phyloP scores from a whole-genome alignment of 1,284 basidiomycete species.

The Marasmius oreades region DNA sequence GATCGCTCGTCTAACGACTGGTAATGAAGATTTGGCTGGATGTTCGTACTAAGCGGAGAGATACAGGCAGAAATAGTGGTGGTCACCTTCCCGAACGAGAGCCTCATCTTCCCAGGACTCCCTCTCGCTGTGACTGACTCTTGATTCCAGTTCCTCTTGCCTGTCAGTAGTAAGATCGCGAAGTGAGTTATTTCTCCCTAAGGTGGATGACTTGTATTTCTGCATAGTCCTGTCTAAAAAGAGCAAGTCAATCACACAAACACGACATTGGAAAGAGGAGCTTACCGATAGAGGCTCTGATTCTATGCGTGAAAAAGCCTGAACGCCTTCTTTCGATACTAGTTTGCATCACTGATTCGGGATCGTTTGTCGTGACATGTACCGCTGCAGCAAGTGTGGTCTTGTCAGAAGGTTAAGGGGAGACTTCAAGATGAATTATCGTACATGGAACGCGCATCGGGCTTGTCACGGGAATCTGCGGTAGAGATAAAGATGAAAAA shows the following conservation, averaged over 20 bases:
- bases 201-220: constrained; percentile 41
- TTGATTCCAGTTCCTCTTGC: constrained; percentile 45
- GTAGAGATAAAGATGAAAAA: neutral
- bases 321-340: neutral
- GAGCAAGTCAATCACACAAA: neutral
- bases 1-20: constrained; percentile 47
- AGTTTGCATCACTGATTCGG: neutral
- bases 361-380: neutral
- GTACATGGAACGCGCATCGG: constrained; percentile 1
- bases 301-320: constrained; percentile 50
- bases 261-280: constrained; percentile 1
- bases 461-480: constrained; percentile 1
- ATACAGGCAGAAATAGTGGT: neutral
- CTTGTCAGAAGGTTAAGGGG: neutral
- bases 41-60: neutral
- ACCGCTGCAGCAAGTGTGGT: neutral
- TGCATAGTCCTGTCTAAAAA: constrained; percentile 40
- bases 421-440: neutral
- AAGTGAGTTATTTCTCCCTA: neutral
- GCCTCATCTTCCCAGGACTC: constrained; percentile 50
- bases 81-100: constrained; percentile 38
- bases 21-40: constrained; percentile 44
- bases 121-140: constrained; percentile 24
- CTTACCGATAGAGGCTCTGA: constrained; percentile 69
- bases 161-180: constrained; percentile 26